Percentiles rank a stretch among this genome's conserved stretches.
Evolutionary conservation across 2,329 filamentous ascomycete species (phyloP).

Genomic region (Mariannaea sp.): DNA sequence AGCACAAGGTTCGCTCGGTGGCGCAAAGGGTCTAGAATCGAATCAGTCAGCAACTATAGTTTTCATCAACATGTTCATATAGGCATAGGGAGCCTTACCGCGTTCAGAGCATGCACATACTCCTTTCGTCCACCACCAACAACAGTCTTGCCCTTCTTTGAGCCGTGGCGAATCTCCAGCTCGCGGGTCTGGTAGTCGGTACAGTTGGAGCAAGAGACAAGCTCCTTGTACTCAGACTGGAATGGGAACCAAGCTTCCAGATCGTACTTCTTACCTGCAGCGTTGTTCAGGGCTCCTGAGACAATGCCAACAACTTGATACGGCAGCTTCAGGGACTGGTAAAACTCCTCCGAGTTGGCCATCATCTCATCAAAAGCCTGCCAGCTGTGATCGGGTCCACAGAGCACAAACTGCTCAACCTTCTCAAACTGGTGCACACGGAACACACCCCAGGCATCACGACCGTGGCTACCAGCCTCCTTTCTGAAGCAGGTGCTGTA

Average conservation of each 20-base stretch:
- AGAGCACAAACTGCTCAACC: conserved; percentile 79
- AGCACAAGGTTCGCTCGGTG: conserved; percentile 91
- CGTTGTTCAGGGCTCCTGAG: conserved; percentile 87
- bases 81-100: conserved; percentile 41
- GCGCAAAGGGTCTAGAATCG: conserved; percentile 71
- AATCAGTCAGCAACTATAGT: conserved; percentile 14
- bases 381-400: conserved; percentile 90
- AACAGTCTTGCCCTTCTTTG: conserved; percentile 62
- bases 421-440: conserved; percentile 98
- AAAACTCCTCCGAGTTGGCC: conserved; percentile 87
- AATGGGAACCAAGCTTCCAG: conserved; percentile 96
- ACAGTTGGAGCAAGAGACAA: conserved; percentile 97
- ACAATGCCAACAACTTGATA: conserved; percentile 95
- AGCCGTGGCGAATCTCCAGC: conserved; percentile 88
- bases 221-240: conserved; percentile 97
- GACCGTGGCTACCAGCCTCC: conserved; percentile 83
- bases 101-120: conserved; percentile 93
- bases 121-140: conserved; percentile 82
- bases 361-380: conserved; percentile 95
- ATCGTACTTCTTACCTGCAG: conserved; percentile 85
- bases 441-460: conserved; percentile 98
- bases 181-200: conserved; percentile 96
- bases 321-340: conserved; percentile 84
- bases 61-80: neutral
- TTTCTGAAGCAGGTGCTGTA: conserved; percentile 96